Evolutionary conservation across 78 protist species (phyloP), one percentile per base, ranked within the genome.

Genomic region (Monocercomonoides exilis): DNA sequence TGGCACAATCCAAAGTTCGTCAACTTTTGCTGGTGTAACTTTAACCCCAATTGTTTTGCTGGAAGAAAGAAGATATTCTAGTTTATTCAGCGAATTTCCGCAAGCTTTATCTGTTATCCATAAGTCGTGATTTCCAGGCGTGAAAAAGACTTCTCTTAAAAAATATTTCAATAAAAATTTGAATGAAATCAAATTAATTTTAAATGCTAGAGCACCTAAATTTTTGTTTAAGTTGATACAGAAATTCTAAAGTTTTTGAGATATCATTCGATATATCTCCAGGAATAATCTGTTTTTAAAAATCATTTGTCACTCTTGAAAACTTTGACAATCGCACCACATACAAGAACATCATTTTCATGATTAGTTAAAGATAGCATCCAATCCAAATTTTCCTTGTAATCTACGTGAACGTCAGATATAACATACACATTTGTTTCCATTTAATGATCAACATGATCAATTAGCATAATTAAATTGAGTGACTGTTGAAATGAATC

Each of bases 111-210:
- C 2, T 21, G 36, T 0, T 77, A 45, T n/a, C 87, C 87, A 84
- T 11, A 84, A 0, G 21, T 84, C 87, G 43, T 84, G 87, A 45
- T 84, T 84, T 11, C 87, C 87, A 0, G 87, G 87, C 42, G 45
- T 63, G 77, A n/a, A 84, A 21, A 84, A 84, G 5, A 84, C 87
- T 43, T 63, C 81, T 3, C 1, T 41, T 3, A 84, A 84, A 0
- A 21, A 2, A 2, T 0, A 0, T 3, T 0, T 4, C 43, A 84
- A 6, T 11, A 0, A n/a, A n/a, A n/a, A n/a, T n/a, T n/a, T n/a
- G n/a, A n/a, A n/a, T 0, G n/a, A n/a, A n/a, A n/a, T n/a, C n/a
- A n/a, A n/a, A n/a, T n/a, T n/a, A n/a, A n/a, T n/a, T n/a, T n/a
- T n/a, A n/a, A n/a, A n/a, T n/a, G n/a, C n/a, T n/a, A n/a, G n/a